These are phyloP conservation scores for Azolla pinnata DNA, from an alignment of 75 land plant genomes.

Conservation along the genomic window DNA sequence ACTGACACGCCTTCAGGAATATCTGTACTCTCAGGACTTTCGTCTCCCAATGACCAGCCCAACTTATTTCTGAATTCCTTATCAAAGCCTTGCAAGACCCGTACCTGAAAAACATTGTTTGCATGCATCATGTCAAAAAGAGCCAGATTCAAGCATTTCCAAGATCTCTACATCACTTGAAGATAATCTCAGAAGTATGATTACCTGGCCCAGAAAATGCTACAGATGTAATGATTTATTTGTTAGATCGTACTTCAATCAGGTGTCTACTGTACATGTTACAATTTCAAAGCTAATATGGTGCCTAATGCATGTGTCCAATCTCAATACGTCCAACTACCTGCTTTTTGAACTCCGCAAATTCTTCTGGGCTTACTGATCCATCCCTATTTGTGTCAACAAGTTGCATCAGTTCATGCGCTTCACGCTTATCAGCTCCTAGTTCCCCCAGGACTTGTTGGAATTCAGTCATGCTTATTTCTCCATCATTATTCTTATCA, in stretches of 20 bases:
- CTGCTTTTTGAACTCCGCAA: slow-evolving; percentile 67
- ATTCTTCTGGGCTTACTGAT: slow-evolving; percentile 80
- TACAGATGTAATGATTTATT: neutral
- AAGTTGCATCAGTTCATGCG: slow-evolving; percentile 75
- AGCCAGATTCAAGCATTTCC: neutral
- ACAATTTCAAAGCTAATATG: too few species aligned
- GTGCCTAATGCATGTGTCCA: too few species aligned
- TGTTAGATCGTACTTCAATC: neutral
- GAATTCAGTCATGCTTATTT: slow-evolving; percentile 87
- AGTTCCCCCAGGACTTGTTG: slow-evolving; percentile 82
- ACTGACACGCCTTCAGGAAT: too few species aligned
- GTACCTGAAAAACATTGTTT: slow-evolving; percentile 23
- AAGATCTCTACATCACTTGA: neutral
- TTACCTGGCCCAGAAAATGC: neutral
- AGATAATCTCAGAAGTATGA: neutral
- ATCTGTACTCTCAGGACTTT: too few species aligned
- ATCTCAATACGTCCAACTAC: too few species aligned
- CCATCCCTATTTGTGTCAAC: slow-evolving; percentile 93
- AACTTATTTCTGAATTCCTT: slow-evolving; percentile 29
- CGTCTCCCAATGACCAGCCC: slow-evolving; percentile 4
- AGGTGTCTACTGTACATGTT: neutral
- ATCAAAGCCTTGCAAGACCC: slow-evolving; percentile 43
- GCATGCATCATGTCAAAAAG: neutral
- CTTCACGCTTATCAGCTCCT: slow-evolving; percentile 80
- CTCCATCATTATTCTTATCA: slow-evolving; percentile 95